Conservation (phyloP, 495 filamentous ascomycete species). For the Rhypophila decipiens region DNA sequence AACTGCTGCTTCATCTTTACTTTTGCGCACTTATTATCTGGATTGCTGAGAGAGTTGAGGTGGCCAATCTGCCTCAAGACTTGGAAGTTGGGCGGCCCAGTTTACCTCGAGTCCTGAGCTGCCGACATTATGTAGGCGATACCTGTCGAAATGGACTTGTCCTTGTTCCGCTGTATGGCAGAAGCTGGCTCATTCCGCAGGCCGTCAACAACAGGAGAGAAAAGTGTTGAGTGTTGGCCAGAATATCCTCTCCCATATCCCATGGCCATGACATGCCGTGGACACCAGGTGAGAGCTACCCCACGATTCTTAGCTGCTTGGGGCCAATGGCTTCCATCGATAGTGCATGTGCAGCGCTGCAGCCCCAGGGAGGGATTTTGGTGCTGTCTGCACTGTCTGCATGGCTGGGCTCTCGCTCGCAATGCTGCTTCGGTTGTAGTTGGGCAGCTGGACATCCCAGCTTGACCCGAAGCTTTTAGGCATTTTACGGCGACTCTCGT, state of each 20-base stretch:
- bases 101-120: not conserved
- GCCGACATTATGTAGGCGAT: not conserved
- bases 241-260: not conserved
- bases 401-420: not conserved
- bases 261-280: not conserved
- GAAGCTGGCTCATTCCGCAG: no score
- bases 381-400: constrained; percentile 1
- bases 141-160: not conserved
- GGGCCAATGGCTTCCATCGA: constrained; percentile 1
- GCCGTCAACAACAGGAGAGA: no score
- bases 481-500: constrained; percentile 2
- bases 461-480: constrained; percentile 8
- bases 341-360: constrained; percentile 1
- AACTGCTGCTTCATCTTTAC: not conserved
- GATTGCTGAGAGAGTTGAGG: constrained; percentile 1
- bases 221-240: no score
- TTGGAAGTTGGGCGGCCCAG: constrained; percentile 9
- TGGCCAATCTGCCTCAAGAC: constrained; percentile 5
- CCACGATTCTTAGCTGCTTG: constrained; percentile 4
- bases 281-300: no score
- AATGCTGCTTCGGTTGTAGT: constrained; percentile 10
- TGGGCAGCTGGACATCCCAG: constrained; percentile 24
- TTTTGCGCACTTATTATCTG: constrained; percentile 10
- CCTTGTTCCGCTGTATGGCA: no score
- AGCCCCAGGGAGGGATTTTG: constrained; percentile 7